Percentiles rank a stretch among this genome's conserved stretches.
phyloP scores from a whole-genome alignment of 148 eudicot genomes.

The Fagopyrum esculentum region DNA sequence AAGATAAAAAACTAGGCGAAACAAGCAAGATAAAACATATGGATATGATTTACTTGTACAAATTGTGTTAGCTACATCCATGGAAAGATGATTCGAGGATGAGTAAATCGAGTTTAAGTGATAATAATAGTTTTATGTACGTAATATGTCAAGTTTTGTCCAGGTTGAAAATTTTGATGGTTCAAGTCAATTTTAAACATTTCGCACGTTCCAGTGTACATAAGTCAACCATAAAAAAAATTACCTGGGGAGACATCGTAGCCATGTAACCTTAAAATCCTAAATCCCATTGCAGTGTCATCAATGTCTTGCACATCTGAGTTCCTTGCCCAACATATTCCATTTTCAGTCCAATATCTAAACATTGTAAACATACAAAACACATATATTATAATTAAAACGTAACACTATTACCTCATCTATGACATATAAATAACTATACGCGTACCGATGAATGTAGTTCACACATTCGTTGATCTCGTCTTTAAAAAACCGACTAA shows the following conservation, averaged over 20 bases:
- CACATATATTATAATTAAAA: not conserved
- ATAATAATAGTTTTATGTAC: too few relatives aligned
- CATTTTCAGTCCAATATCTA: conserved; percentile 70
- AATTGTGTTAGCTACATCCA: too few relatives aligned
- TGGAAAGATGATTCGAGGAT: too few relatives aligned
- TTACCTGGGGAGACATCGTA: conserved; percentile 59
- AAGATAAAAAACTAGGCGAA: too few relatives aligned
- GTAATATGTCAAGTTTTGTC: too few relatives aligned
- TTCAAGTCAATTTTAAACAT: too few relatives aligned
- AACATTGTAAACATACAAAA: not conserved
- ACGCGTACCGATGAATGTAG: conserved; percentile 44
- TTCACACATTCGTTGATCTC: conserved; percentile 49
- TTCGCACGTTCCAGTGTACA: too few relatives aligned
- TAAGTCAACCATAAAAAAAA: not conserved
- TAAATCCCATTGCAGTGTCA: conserved; percentile 91
- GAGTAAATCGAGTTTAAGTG: too few relatives aligned
- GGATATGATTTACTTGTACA: too few relatives aligned
- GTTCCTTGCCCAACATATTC: conserved; percentile 90
- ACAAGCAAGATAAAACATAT: too few relatives aligned
- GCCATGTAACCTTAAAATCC: conserved; percentile 68
- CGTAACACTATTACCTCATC: not conserved
- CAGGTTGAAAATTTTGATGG: too few relatives aligned
- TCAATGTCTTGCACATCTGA: conserved; percentile 65
- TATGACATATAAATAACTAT: not conserved
- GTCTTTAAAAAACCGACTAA: conserved; percentile 45